These are phyloP conservation scores for Tetracladium setigerum DNA, from an alignment of 495 filamentous ascomycete species.

Conservation along the genomic window DNA sequence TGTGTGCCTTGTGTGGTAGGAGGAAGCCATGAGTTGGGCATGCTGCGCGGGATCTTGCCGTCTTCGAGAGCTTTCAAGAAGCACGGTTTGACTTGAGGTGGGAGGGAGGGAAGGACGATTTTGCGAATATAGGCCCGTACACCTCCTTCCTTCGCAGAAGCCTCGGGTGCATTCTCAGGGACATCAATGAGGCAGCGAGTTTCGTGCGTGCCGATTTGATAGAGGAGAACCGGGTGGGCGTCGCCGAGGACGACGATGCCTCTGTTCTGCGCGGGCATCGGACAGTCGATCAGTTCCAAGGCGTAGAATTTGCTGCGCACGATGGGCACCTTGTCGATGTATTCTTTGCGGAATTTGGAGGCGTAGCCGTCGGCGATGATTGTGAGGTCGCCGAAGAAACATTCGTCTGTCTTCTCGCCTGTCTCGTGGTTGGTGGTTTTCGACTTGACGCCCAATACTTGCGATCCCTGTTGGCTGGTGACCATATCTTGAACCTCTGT, in stretches of 20 bases:
- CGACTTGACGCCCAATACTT: constrained; percentile 71
- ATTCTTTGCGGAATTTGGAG: constrained; percentile 82
- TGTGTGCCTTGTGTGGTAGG: constrained; percentile 52
- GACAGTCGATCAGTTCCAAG: constrained; percentile 81
- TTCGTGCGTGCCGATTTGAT: constrained; percentile 95
- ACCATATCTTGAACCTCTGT: constrained; percentile 59
- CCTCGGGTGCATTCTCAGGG: constrained; percentile 69
- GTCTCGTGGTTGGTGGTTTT: constrained; percentile 44
- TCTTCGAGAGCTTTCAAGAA: constrained; percentile 70
- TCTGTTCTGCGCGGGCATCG: constrained; percentile 61
- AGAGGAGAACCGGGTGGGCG: constrained; percentile 76
- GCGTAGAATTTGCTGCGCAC: constrained; percentile 82
- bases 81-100: constrained; percentile 59
- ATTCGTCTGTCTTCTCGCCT: constrained; percentile 51
- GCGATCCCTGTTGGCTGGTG: constrained; percentile 45
- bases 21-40: constrained; percentile 93
- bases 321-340: constrained; percentile 59
- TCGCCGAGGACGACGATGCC: constrained; percentile 86
- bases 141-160: constrained; percentile 62
- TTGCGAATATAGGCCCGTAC: constrained; percentile 75
- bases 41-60: constrained; percentile 58
- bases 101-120: constrained; percentile 69
- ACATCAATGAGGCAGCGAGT: constrained; percentile 87
- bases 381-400: constrained; percentile 81
- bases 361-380: constrained; percentile 90